Evolutionary conservation across 108 stramenopile genomes (phyloP), one percentile per base, ranked within the genome.

Genomic region (Pseudonitzschia delicatissima): DNA sequence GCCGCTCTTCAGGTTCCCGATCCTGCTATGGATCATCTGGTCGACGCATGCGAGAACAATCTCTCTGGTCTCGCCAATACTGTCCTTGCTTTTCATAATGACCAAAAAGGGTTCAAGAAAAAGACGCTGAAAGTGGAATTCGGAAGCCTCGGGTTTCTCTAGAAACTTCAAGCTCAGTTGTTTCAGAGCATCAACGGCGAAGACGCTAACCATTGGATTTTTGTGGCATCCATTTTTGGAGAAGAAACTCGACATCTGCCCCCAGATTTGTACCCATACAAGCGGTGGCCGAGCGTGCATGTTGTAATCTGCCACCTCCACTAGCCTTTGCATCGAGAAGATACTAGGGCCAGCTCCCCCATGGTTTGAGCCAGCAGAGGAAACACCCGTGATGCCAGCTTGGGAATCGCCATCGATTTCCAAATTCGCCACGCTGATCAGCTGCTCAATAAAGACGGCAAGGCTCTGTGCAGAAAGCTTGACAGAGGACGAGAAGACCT

Each of bases 241-340:
- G 71, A 99, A 99, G 74, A 95, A 96, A 44, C 77, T 64, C 3
- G 94, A 85, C 75, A 99, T 88, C 20, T 86, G 78, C 66, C 86
- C 87, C 99, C 99, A 99, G 25, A 99, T 81, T 67, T 91, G 79
- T 26, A 94, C 83, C 98, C 98, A 99, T 3, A 92, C 96, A 31
- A 99, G 57, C 25, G 98, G 81, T 25, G 97, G 91, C 26, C 99
- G 83, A 5, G 73, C 76, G 63, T 93, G 78, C 96, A 99, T 96
- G 87, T 99, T 99, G 69, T 82, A 97, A 67, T 98, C 98, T 17
- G 99, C 98, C 36, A 98, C 98, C 68, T 99, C 99, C 15, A 99
- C 99, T 26, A 99, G 85, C 62, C 90, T 74, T 70, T 98, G 98
- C 66, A 99, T 78, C 34, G 92, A 95, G 70, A 96, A 99, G 32